These are phyloP conservation scores for Penicillium sumatraense DNA, from an alignment of 2,329 filamentous ascomycete genomes.

Conservation along the genomic window DNA sequence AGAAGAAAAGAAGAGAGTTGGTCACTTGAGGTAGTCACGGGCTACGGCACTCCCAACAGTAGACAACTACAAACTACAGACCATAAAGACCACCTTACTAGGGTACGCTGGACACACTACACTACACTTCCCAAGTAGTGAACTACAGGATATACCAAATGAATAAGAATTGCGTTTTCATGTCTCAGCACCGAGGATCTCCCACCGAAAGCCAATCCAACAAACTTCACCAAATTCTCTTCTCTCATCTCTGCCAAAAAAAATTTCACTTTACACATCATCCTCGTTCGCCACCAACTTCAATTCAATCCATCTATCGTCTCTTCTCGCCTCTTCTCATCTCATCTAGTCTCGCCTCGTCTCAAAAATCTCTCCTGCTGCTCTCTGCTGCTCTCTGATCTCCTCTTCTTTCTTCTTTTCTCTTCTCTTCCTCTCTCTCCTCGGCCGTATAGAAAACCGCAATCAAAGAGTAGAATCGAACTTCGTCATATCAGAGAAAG, in stretches of 20 bases:
- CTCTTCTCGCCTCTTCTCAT: conserved; percentile 16
- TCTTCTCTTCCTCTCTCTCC: conserved; percentile 26
- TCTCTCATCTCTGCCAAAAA: conserved; percentile 27
- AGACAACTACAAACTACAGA: too few relatives aligned
- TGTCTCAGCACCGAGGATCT: conserved; percentile 30
- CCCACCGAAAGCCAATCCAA: conserved; percentile 24
- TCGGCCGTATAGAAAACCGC: conserved; percentile 36
- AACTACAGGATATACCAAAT: background rate
- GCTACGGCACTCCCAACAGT: too few relatives aligned
- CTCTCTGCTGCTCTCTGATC: conserved; percentile 21
- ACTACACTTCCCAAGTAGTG: background rate
- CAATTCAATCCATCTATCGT: too few relatives aligned
- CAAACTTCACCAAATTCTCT: conserved; percentile 21
- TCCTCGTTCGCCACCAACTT: too few relatives aligned
- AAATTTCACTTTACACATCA: too few relatives aligned
- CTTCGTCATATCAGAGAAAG: conserved; percentile 39
- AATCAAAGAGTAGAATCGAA: conserved; percentile 24
- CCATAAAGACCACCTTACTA: too few relatives aligned
- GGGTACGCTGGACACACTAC: too few relatives aligned
- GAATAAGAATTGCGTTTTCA: conserved; percentile 28
- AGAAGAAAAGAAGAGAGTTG: background rate
- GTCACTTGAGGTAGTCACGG: too few relatives aligned
- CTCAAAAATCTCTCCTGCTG: conserved; percentile 5
- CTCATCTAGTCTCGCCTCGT: too few relatives aligned
- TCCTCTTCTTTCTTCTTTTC: conserved; percentile 21